Evolutionary conservation across 1,139 yeast genomes (phyloP).

Genomic region (Kazachstania sp.): DNA sequence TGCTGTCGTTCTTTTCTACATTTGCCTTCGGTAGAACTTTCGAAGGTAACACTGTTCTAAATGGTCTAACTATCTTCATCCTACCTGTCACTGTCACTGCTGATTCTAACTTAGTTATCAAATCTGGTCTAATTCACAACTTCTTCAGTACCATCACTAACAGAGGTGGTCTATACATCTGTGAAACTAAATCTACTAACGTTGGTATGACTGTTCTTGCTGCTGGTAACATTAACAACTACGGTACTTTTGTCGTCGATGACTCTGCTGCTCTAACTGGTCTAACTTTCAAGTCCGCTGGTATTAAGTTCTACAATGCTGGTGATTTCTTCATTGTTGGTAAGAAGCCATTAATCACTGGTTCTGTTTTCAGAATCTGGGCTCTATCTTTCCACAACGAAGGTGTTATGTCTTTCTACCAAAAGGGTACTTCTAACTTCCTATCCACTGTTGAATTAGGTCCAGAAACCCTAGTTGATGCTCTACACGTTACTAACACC

Average conservation of each 20-base stretch:
- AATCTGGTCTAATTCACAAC: constrained; percentile 4
- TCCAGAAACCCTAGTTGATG: not conserved
- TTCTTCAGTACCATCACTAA: constrained; percentile 5
- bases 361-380: constrained; percentile 2
- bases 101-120: constrained; percentile 3
- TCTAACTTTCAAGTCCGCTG: not conserved
- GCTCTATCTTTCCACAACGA: constrained; percentile 4
- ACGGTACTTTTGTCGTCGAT: constrained; percentile 7
- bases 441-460: constrained; percentile 2
- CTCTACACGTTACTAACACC: not conserved
- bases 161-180: constrained; percentile 5
- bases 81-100: constrained; percentile 1
- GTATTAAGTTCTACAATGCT: constrained; percentile 3
- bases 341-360: constrained; percentile 1
- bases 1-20: constrained; percentile 3
- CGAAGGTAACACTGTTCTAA: constrained; percentile 2
- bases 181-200: constrained; percentile 1
- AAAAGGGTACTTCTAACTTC: constrained; percentile 1
- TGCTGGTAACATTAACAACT: constrained; percentile 2
- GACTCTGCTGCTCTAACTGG: constrained; percentile 5
- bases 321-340: constrained; percentile 3
- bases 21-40: constrained; percentile 4
- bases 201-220: constrained; percentile 2
- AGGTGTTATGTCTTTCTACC: constrained; percentile 4
- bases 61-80: constrained; percentile 3